Evolutionary conservation across 2,329 filamentous ascomycete species (phyloP), one percentile per base, ranked within the genome.

Genomic region (Fusarium gaditjirri): DNA sequence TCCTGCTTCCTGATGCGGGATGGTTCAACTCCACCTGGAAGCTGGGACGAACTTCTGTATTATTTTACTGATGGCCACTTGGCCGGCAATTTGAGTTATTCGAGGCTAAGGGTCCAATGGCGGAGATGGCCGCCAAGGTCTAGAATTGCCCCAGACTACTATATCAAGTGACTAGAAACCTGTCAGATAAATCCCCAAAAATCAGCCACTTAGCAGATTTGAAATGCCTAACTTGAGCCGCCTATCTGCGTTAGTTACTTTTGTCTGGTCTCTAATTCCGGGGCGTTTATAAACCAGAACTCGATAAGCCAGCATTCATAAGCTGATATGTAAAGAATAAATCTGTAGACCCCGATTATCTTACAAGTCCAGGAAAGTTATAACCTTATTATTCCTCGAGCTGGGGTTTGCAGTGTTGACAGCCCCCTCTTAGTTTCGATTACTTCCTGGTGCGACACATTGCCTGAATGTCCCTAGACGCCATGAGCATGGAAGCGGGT

Each of bases 391-490:
- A 8, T n/a, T n/a, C 21, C 21, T 39, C 38, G 21, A 39, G 12
- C 21, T n/a, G 11, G 21, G 19, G 19, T n/a, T n/a, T n/a, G 38
- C 6, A n/a, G 19, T 11, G 21, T n/a, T 12, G 13, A n/a, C 19
- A 39, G 11, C 19, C 10, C 5, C 21, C 19, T n/a, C n/a, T 16
- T n/a, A 8, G 8, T 14, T 42, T 7, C 1, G 5, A n/a, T 6
- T 19, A 2, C n/a, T 35, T 11, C 2, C 10, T 14, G 0, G 3
- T n/a, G 12, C 10, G 21, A 8, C 8, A 3, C 0, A 14, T 19
- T 35, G 0, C 4, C 3, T 1, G 2, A n/a, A 3, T 0, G 0
- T 19, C 5, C 3, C 21, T 1, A 10, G 7, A 23, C 23, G 5
- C 10, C 4, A 4, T 4, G 0, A 14, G 12, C 8, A 25, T 25